These are phyloP conservation scores for Thermothielavioides terrestris DNA, from an alignment of 495 filamentous ascomycete genomes.

Conservation along the genomic window DNA sequence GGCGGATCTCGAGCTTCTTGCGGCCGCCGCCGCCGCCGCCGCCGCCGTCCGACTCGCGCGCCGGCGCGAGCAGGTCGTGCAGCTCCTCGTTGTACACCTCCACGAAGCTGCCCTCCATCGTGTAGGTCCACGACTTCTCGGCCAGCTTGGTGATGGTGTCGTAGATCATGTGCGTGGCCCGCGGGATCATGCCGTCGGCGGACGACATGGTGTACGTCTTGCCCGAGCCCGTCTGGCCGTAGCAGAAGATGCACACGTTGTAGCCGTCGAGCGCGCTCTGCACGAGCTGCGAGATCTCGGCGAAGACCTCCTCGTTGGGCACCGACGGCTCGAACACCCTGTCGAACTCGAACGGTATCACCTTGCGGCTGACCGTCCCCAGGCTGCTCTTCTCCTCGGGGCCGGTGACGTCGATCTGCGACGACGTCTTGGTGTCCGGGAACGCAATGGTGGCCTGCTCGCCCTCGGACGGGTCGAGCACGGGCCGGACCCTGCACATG, in stretches of 20 bases:
- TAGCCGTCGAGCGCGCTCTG: slow-evolving; percentile 95
- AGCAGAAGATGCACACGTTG: slow-evolving; percentile 99
- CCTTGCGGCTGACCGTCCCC: slow-evolving; percentile 65
- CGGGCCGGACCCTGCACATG: slow-evolving; percentile 91
- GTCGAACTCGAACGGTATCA: slow-evolving; percentile 82
- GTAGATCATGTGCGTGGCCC: slow-evolving; percentile 87
- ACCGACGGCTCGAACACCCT: slow-evolving; percentile 75
- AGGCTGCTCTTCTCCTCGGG: slow-evolving; percentile 76
- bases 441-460: slow-evolving; percentile 63
- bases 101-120: slow-evolving; percentile 92
- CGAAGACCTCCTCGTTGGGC: slow-evolving; percentile 82
- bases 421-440: slow-evolving; percentile 71
- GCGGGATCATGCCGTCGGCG: slow-evolving; percentile 88
- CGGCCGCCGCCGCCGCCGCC: too few relatives aligned
- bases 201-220: slow-evolving; percentile 98
- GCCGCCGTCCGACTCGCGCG: slow-evolving; percentile 64
- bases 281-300: slow-evolving; percentile 93
- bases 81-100: slow-evolving; percentile 98
- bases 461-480: slow-evolving; percentile 48
- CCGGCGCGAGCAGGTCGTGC: slow-evolving; percentile 77
- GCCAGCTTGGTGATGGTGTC: slow-evolving; percentile 69
- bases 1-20: slow-evolving; percentile 87
- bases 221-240: slow-evolving; percentile 93
- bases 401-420: slow-evolving; percentile 77
- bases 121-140: slow-evolving; percentile 90